Base-by-base conservation (phyloP, 305 asterid genomes). In the Rubia occidens region DNA sequence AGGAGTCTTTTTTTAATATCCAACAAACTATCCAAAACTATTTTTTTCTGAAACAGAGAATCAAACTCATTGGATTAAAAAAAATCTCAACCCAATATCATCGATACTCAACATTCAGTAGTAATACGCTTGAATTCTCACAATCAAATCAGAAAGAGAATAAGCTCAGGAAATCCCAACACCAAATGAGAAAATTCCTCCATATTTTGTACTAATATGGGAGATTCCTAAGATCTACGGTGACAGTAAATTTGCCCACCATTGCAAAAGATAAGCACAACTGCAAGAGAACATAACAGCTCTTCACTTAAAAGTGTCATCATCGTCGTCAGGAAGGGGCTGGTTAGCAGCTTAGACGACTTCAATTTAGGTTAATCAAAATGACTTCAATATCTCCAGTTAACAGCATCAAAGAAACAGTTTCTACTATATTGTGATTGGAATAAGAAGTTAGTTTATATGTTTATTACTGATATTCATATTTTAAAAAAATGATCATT, bases 321-420 rank as follows among this genome's bases (percentile, higher is more conserved):
- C 86, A 35, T 82, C 86, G 8, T 82, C 86, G n/a, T 82, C 86
- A 2, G 86, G 86, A 17, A 82, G 83, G 5, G 86, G 86, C 67
- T 77, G 84, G 55, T 42, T 63, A 8, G 84, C 82, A 29, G 84
- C 86, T 24, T 42, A 65, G 1, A 20, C 64, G 0, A 82, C 29
- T 26, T 26, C 2, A 1, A 26, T 26, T 26, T 26, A 26, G 29
- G 1, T 26, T 26, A 26, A 1, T 26, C 29, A 26, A 26, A 26
- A 26, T 26, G 29, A 26, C 29, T 26, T 26, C 29, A 26, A 26
- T 26, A 26, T 26, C 29, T 1, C 29, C 29, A 1, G 29, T 26
- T 26, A 1, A 26, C 1, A 26, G 2, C 29, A 26, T 26, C 29
- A 26, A 26, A 26, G 29, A 26, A 26, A 26, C 29, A 26, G 2